Base-by-base conservation (phyloP, 257 asterid species). In the Solanum arcanum region DNA sequence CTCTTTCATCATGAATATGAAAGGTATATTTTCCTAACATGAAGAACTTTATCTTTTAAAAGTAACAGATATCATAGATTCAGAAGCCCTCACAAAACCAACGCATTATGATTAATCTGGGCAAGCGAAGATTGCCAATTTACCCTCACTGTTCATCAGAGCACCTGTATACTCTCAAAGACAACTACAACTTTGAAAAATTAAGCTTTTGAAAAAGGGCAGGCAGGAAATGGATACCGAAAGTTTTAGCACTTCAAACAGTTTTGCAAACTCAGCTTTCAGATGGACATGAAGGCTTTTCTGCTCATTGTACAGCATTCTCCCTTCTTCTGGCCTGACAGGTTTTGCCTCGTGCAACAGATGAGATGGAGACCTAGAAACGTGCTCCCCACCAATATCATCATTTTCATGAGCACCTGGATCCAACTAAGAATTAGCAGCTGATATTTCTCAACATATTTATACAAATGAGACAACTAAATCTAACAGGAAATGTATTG, bases 191-290 rank as follows among this genome's bases (percentile, higher is more conserved):
- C 44, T 33, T 9, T 3, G 29, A 81, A 80, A 29, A 29, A 23
- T 37, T 33, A 21, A 49, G 27, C 8, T 13, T 46, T 87, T 31
- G 72, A 74, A 83, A 86, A 68, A n/a, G 37, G 9, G 41, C 56
- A 74, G 75, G 69, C 56, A 85, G 37, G 84, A 86, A 87, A 92
- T 89, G 66, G 75, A 85, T 95, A 96, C 99, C 95, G 98, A 75
- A 87, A 95, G 91, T 83, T 92, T 90, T 49, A 94, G 94, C 90
- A 88, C 86, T 88, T 91, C 89, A 89, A 94, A 91, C 18, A 94
- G 89, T 88, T 87, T 90, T 33, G 68, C 83, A 70, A 91, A 83
- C 86, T 91, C 92, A 83, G 84, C 91, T 66, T 87, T 93, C 90
- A 94, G 92, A 90, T 85, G 90, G 75, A 82, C 74, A 68, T 92